Evolutionary conservation across 225 moss, liverwort and hornwort genomes (phyloP), one percentile per base, ranked within the genome.

Genomic region (Rhytidiadelphus loreus): DNA sequence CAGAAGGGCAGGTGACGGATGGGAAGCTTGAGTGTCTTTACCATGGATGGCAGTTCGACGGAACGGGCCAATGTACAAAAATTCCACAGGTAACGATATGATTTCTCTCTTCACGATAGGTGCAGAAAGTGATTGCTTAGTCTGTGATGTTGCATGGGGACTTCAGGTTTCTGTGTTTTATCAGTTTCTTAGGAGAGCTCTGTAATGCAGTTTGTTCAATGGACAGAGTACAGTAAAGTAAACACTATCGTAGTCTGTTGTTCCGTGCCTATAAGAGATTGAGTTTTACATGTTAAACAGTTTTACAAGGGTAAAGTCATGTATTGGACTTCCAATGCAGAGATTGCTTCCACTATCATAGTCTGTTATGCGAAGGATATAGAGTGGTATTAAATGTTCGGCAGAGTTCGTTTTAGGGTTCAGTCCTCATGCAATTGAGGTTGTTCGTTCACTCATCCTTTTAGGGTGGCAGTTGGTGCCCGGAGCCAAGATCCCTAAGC

Each of bases 31-130:
- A 97, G 86, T 97, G 97, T 88, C 89, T 97, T 15, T 97, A 97
- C 91, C 97, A 97, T 82, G 97, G 96, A 24, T 97, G 96, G 96
- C 97, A 97, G 65, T 96, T 96, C 83, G 90, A 94, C 79, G 95
- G 96, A 66, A 88, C 92, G 75, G 96, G 97, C 50, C 78, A 92
- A 59, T 96, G 96, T 83, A 85, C 88, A 7, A 96, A 93, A 86
- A 96, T 96, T 48, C 96, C 96, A 32, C 96, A 96, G 95, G 96
- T 95, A 85, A n/a, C n/a, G 22, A 46, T 6, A 39, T 5, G 59
- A 5, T 55, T 62, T 56, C 41, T 57, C 65, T 68, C 87, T 81
- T 71, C 29, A 59, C 12, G 59, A 41, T 43, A 41, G 43, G 30
- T 30, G 43, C 41, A 80, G 43, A 30, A 21, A 41, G 41, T 13